Conservation (phyloP, 805 yeast genomes). For the Komagataella phaffii region DNA sequence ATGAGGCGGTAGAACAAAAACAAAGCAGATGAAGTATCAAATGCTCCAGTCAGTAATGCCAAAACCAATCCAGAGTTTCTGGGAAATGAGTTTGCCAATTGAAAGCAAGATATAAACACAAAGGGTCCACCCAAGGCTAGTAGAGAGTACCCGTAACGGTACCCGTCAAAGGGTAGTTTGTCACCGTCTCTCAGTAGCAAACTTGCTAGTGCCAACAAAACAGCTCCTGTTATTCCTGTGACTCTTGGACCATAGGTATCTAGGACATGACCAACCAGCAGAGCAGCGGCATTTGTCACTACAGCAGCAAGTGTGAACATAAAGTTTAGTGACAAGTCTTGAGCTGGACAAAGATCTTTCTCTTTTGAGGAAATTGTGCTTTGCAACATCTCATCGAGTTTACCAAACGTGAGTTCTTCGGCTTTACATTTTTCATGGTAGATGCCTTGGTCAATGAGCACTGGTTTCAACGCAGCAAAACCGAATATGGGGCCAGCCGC, state of each 20-base stretch:
- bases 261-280: slow-evolving; percentile 68
- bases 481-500: slow-evolving; percentile 50
- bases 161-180: slow-evolving; percentile 37
- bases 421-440: slow-evolving; percentile 27
- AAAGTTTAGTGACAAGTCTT: slow-evolving; percentile 69
- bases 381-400: slow-evolving; percentile 1
- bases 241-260: slow-evolving; percentile 74
- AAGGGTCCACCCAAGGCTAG: slow-evolving; percentile 92
- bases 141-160: slow-evolving; percentile 57
- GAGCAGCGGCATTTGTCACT: slow-evolving; percentile 70
- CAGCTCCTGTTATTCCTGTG: slow-evolving; percentile 64
- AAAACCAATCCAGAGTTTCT: slow-evolving; percentile 66
- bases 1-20: slow-evolving; percentile 60
- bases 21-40: slow-evolving; percentile 85
- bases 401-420: slow-evolving; percentile 4
- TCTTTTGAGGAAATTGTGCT: slow-evolving; percentile 4
- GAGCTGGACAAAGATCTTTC: slow-evolving; percentile 39
- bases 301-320: slow-evolving; percentile 83
- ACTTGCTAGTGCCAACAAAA: slow-evolving; percentile 45
- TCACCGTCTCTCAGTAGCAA: slow-evolving; percentile 12
- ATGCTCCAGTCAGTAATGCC: slow-evolving; percentile 85
- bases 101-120: slow-evolving; percentile 82
- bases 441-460: slow-evolving; percentile 32
- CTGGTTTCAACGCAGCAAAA: slow-evolving; percentile 45
- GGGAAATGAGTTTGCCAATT: slow-evolving; percentile 79